Evolutionary conservation across 192 early-diverging fungal genomes (phyloP).

Genomic region (Pilobolus umbonatus): DNA sequence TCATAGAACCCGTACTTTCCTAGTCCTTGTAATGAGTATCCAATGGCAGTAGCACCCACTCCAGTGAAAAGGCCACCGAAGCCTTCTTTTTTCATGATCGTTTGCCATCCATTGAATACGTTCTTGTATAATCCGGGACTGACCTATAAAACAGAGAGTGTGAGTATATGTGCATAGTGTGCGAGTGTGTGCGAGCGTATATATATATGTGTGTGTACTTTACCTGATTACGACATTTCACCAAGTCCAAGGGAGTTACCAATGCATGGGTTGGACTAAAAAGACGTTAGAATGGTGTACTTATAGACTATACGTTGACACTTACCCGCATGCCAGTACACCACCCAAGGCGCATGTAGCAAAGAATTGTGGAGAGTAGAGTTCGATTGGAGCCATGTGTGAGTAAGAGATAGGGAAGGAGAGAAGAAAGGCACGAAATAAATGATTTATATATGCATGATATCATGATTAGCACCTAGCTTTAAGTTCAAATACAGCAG

Average conservation of each 20-base stretch:
- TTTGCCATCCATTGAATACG: constrained; percentile 36
- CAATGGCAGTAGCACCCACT: constrained; percentile 70
- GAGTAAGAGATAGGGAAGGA: not conserved
- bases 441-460: not conserved
- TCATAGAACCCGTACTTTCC: constrained; percentile 93
- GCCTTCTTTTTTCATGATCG: constrained; percentile 50
- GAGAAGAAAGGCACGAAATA: not conserved
- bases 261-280: constrained; percentile 30
- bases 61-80: constrained; percentile 71
- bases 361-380: constrained; percentile 35
- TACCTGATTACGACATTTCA: constrained; percentile 41
- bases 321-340: constrained; percentile 36
- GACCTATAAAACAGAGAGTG: too few species aligned
- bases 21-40: constrained; percentile 81
- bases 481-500: too few species aligned
- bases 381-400: constrained; percentile 18
- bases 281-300: not conserved
- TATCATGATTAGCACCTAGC: too few species aligned
- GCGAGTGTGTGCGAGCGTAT: not conserved
- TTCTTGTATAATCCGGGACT: constrained; percentile 30
- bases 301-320: not conserved
- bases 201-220: not conserved
- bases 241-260: constrained; percentile 42
- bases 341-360: constrained; percentile 36
- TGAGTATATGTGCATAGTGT: not conserved